phyloP scores from a whole-genome alignment of 192 early-diverging fungal species.

The Lobosporangium transversale region DNA sequence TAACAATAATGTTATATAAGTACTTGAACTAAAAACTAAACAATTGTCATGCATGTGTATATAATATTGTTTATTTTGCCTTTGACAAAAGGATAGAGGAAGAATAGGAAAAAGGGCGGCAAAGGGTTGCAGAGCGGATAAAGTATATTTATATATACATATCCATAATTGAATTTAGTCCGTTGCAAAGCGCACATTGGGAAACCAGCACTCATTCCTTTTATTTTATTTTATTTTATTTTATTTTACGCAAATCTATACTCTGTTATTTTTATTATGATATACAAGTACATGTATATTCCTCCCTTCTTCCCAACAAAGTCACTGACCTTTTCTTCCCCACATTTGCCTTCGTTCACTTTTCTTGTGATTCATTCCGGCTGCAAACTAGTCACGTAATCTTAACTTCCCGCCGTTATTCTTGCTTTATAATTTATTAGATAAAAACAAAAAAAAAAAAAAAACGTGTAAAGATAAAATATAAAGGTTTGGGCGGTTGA shows the following conservation, averaged over 20 bases:
- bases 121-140: neutral
- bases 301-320: too few relatives aligned
- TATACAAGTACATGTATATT: neutral
- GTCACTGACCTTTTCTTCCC: too few relatives aligned
- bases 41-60: neutral
- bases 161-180: neutral
- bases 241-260: too few relatives aligned
- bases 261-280: too few relatives aligned
- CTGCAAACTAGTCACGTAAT: too few relatives aligned
- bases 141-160: neutral
- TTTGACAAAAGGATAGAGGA: neutral
- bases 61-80: neutral
- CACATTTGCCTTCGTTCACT: too few relatives aligned
- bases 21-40: neutral
- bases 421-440: too few relatives aligned
- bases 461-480: too few relatives aligned
- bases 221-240: neutral
- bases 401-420: too few relatives aligned
- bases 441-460: too few relatives aligned
- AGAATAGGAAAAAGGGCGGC: neutral
- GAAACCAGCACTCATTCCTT: neutral
- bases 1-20: neutral
- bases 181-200: neutral
- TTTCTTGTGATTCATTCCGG: too few relatives aligned
- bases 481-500: too few relatives aligned